These are phyloP conservation scores for Puccinia horiana DNA, from an alignment of 1,284 basidiomycete species.

Conservation along the genomic window DNA sequence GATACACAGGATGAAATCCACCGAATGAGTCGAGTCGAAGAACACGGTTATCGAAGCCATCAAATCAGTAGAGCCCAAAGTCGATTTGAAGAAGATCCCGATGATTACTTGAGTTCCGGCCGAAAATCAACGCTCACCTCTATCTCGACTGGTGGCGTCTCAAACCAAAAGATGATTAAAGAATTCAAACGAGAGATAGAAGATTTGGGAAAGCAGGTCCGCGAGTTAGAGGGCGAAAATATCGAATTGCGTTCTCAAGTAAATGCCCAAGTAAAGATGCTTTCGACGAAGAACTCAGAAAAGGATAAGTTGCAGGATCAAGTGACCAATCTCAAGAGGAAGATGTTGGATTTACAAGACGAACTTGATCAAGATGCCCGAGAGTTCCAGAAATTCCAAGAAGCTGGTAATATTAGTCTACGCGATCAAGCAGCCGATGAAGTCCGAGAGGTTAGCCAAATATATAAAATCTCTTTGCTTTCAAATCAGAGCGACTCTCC, in stretches of 20 bases:
- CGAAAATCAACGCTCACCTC: conserved; percentile 65
- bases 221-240: conserved; percentile 66
- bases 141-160: conserved; percentile 61
- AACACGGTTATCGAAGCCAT: conserved; percentile 65
- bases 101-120: conserved; percentile 36
- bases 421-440: conserved; percentile 35
- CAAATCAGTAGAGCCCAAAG: conserved; percentile 65
- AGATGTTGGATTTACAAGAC: conserved; percentile 58
- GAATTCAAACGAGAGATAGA: conserved; percentile 69
- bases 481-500: not conserved
- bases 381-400: conserved; percentile 43
- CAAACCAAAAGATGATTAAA: conserved; percentile 62
- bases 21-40: conserved; percentile 64
- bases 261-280: conserved; percentile 56
- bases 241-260: conserved; percentile 56
- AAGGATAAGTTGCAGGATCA: conserved; percentile 56
- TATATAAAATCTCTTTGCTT: not conserved
- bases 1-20: conserved; percentile 72
- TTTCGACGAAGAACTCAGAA: conserved; percentile 56
- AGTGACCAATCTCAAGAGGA: conserved; percentile 55
- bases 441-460: conserved; percentile 30
- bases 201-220: conserved; percentile 59
- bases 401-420: conserved; percentile 11
- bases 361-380: conserved; percentile 53
- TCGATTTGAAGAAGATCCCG: conserved; percentile 62